phyloP scores from a whole-genome alignment of 352 stramenopile species.

The Globisporangium sylvaticum region DNA sequence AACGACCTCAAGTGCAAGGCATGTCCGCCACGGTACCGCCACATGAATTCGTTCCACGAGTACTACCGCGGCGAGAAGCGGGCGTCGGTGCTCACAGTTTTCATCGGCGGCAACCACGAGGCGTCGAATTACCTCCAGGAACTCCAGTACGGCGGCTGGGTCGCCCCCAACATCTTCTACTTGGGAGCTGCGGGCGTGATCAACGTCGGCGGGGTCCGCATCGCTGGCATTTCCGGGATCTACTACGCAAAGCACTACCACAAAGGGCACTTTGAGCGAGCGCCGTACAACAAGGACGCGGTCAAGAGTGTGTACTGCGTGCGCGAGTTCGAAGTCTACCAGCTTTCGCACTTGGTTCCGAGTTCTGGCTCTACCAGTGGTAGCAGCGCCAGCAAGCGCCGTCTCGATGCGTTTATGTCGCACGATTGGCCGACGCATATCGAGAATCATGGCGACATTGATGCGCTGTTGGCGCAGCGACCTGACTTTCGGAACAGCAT shows the following conservation, averaged over 20 bases:
- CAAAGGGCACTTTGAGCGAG: conserved; percentile 67
- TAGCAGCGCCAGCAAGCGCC: background rate
- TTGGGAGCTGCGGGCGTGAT: conserved; percentile 88
- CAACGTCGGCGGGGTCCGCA: conserved; percentile 71
- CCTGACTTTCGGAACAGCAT: conserved; percentile 87
- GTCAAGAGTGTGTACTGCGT: conserved; percentile 90
- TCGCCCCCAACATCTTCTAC: conserved; percentile 96
- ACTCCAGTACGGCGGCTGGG: conserved; percentile 93
- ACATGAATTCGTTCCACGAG: conserved; percentile 78
- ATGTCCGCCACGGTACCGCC: conserved; percentile 90
- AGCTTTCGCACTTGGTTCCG: conserved; percentile 43
- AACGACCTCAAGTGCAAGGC: conserved; percentile 85
- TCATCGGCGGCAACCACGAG: conserved; percentile 97
- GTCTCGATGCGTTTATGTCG: conserved; percentile 87
- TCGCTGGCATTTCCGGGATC: conserved; percentile 93
- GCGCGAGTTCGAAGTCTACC: conserved; percentile 79
- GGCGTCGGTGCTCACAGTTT: conserved; percentile 90
- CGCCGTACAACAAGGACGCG: conserved; percentile 19
- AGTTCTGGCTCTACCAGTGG: background rate
- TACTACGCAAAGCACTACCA: conserved; percentile 83
- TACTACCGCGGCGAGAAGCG: conserved; percentile 89
- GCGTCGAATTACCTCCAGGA: conserved; percentile 91
- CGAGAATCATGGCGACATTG: conserved; percentile 77
- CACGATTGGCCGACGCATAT: conserved; percentile 95
- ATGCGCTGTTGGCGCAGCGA: conserved; percentile 70